Evolutionary conservation across 163 green algal genomes (phyloP).

Genomic region (Chlamydomonas reinhardtii): DNA sequence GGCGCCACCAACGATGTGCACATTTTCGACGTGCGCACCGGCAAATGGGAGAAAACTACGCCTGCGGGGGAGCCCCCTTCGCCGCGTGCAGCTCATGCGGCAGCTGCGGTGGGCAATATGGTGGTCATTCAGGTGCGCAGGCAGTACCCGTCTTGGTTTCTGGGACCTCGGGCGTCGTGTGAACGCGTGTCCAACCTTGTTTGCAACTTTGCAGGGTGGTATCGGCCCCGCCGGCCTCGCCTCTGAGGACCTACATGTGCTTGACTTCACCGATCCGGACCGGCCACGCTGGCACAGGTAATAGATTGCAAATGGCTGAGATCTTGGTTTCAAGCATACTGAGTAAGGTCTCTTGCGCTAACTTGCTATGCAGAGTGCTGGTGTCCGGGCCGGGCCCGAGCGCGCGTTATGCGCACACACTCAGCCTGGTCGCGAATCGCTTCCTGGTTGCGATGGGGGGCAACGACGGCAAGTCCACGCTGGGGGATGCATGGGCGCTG

Average conservation of each 20-base stretch:
- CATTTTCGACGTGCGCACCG: constrained; percentile 91
- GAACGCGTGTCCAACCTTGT: neutral
- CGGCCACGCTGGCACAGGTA: constrained; percentile 95
- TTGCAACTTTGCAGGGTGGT: constrained; percentile 80
- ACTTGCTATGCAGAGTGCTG: constrained; percentile 83
- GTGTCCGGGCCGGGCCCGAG: constrained; percentile 93
- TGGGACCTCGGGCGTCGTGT: too few species aligned
- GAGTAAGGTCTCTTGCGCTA: too few species aligned
- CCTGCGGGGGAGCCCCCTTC: constrained; percentile 88
- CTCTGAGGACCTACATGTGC: constrained; percentile 97
- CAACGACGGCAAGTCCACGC: constrained; percentile 95
- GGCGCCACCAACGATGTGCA: constrained; percentile 95
- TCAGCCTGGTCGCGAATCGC: constrained; percentile 96
- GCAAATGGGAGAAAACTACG: constrained; percentile 87
- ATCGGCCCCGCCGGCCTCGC: constrained; percentile 97
- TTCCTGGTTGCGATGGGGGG: constrained; percentile 98
- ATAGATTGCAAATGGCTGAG: neutral
- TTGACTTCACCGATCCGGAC: constrained; percentile 96
- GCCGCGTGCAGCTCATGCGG: constrained; percentile 95
- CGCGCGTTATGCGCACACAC: constrained; percentile 96
- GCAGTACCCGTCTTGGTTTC: neutral
- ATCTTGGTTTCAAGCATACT: too few species aligned
- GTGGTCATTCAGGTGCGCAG: constrained; percentile 92
- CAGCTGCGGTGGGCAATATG: constrained; percentile 99
- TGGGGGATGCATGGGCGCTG: constrained; percentile 95